Evolutionary conservation across 176 grass and related monocot genomes (phyloP).

Genomic region (Oryza australiensis): DNA sequence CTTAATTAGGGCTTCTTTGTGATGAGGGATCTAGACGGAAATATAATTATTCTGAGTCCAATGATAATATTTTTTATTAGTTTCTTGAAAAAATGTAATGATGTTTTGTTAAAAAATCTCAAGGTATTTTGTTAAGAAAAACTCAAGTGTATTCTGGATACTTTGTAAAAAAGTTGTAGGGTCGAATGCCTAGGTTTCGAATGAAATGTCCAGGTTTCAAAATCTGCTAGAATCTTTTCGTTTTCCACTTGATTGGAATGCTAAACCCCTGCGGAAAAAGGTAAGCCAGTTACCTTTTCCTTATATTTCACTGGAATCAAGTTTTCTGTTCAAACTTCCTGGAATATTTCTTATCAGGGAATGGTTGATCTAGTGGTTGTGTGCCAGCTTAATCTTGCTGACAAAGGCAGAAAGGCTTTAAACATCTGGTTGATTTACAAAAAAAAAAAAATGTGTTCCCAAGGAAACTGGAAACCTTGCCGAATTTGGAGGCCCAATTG

Average conservation of each 20-base stretch:
- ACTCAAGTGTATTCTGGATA: background rate
- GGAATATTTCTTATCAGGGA: background rate
- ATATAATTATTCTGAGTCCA: background rate
- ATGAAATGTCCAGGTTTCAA: constrained; percentile 9
- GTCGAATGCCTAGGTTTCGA: background rate
- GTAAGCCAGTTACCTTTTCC: background rate
- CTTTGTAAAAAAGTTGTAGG: background rate
- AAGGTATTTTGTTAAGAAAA: constrained; percentile 8
- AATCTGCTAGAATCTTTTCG: constrained; percentile 2
- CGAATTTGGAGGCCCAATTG: background rate
- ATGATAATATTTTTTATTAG: background rate
- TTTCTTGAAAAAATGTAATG: background rate
- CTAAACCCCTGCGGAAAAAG: constrained; percentile 1
- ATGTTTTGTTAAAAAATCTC: background rate
- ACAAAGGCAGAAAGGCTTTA: no score
- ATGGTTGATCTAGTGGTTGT: background rate
- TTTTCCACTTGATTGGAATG: background rate
- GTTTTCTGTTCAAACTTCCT: background rate
- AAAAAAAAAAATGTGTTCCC: background rate
- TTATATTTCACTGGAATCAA: background rate
- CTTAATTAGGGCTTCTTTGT: background rate
- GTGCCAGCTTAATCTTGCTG: background rate
- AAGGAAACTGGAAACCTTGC: background rate
- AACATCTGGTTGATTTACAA: background rate
- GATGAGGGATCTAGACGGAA: background rate